Evolutionary conservation across 2,329 filamentous ascomycete genomes (phyloP).

Genomic region (Colletotrichum sp.): DNA sequence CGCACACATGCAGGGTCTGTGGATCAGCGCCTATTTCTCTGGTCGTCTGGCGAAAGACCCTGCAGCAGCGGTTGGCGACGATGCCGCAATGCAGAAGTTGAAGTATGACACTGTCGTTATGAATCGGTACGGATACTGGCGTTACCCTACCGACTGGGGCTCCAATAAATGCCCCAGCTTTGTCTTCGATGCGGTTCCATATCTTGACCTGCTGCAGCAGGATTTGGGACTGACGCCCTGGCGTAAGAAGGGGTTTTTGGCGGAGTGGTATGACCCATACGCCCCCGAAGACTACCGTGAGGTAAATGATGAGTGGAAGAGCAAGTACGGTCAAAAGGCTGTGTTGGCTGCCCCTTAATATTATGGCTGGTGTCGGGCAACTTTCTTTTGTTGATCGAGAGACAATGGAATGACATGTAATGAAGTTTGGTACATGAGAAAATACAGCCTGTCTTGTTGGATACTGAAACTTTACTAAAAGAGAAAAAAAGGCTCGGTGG

Average conservation of each 20-base stretch:
- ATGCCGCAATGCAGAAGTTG: conserved; percentile 38
- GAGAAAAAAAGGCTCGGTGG: not conserved
- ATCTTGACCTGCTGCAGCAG: conserved; percentile 69
- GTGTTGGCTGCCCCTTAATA: not conserved
- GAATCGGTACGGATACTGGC: conserved; percentile 71
- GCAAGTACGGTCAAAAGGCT: not conserved
- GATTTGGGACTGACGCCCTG: conserved; percentile 68
- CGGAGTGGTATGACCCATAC: conserved; percentile 62
- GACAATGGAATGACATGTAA: not conserved
- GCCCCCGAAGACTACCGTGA: conserved; percentile 61
- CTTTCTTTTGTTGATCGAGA: not conserved
- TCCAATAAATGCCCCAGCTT: conserved; percentile 65
- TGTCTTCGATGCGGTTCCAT: conserved; percentile 78
- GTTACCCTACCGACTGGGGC: conserved; percentile 72
- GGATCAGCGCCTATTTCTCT: conserved; percentile 68
- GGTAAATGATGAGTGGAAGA: conserved; percentile 57
- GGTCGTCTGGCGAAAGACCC: conserved; percentile 24
- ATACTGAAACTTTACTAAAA: not conserved
- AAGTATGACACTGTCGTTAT: conserved; percentile 64
- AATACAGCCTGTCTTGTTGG: not conserved
- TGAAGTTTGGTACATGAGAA: not conserved
- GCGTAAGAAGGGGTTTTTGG: conserved; percentile 57
- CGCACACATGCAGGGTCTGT: conserved; percentile 59
- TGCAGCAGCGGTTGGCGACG: not conserved
- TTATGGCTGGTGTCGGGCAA: not conserved